Evolutionary conservation across 2,329 filamentous ascomycete species (phyloP).

Genomic region (Massarina eburnea): DNA sequence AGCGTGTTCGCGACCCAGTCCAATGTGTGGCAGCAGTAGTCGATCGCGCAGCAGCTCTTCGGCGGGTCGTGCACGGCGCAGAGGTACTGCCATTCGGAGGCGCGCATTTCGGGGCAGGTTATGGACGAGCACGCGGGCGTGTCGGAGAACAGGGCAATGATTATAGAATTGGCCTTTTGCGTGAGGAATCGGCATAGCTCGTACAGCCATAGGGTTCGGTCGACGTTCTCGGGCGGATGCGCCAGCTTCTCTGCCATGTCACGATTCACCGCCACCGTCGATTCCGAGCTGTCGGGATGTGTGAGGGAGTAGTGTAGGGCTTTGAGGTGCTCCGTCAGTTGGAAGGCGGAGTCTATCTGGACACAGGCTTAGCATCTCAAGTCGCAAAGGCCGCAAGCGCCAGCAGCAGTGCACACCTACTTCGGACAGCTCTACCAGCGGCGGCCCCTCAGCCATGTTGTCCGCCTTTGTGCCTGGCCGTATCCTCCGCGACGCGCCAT

Average conservation of each 20-base stretch:
- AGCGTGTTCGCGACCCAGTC: conserved; percentile 97
- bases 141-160: conserved; percentile 91
- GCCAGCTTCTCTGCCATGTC: conserved; percentile 75
- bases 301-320: conserved; percentile 85
- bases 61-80: conserved; percentile 97
- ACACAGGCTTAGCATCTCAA: conserved; percentile 12
- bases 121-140: conserved; percentile 81
- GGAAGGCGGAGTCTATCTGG: conserved; percentile 94
- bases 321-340: conserved; percentile 95
- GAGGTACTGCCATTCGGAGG: conserved; percentile 97
- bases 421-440: conserved; percentile 81
- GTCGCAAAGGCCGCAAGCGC: conserved; percentile 1
- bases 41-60: conserved; percentile 96
- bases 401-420: conserved; percentile 53
- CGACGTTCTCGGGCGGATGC: conserved; percentile 76
- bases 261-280: conserved; percentile 72
- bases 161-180: conserved; percentile 88
- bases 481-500: conserved; percentile 79
- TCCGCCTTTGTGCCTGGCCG: conserved; percentile 88
- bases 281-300: conserved; percentile 55
- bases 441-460: conserved; percentile 91
- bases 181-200: conserved; percentile 96
- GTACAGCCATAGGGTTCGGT: conserved; percentile 92
- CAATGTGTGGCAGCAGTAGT: conserved; percentile 98
- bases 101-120: conserved; percentile 97